phyloP scores from a whole-genome alignment of 441 rosid genomes.

The Heliophila coronopifolia region DNA sequence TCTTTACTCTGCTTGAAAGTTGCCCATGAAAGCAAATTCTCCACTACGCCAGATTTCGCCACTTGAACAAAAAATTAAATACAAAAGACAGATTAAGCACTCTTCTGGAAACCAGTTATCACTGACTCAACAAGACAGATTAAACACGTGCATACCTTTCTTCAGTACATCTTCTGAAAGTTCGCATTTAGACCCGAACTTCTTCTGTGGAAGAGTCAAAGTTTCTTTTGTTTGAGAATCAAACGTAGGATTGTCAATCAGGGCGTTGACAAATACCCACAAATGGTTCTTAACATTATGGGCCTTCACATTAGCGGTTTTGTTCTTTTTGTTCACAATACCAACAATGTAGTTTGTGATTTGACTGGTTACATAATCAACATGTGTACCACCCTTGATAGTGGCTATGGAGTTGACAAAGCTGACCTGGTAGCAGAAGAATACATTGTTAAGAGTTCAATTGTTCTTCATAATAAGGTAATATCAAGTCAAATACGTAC shows the following conservation, averaged over 20 bases:
- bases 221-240: conserved; percentile 99
- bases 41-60: conserved; percentile 75
- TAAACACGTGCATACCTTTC: conserved; percentile 48
- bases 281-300: conserved; percentile 82
- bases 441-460: background rate
- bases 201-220: conserved; percentile 88
- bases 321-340: conserved; percentile 77
- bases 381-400: conserved; percentile 98
- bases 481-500: conserved; percentile 25
- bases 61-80: conserved; percentile 40
- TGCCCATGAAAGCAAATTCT: conserved; percentile 83
- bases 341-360: conserved; percentile 63
- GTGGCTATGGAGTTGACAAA: conserved; percentile 85
- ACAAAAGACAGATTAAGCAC: background rate
- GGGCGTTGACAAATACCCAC: conserved; percentile 97
- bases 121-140: background rate
- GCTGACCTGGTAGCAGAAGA: conserved; percentile 58
- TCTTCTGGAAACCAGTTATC: background rate
- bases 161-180: conserved; percentile 72
- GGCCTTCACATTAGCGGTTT: conserved; percentile 66
- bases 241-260: conserved; percentile 95
- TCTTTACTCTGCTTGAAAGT: conserved; percentile 76
- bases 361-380: conserved; percentile 80
- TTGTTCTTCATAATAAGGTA: background rate
- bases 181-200: conserved; percentile 90